A percentile compares a stretch with the other conserved stretches of the same genome.
phyloP scores from a whole-genome alignment of 306 rosid species.

The Arachis hypogaea region DNA sequence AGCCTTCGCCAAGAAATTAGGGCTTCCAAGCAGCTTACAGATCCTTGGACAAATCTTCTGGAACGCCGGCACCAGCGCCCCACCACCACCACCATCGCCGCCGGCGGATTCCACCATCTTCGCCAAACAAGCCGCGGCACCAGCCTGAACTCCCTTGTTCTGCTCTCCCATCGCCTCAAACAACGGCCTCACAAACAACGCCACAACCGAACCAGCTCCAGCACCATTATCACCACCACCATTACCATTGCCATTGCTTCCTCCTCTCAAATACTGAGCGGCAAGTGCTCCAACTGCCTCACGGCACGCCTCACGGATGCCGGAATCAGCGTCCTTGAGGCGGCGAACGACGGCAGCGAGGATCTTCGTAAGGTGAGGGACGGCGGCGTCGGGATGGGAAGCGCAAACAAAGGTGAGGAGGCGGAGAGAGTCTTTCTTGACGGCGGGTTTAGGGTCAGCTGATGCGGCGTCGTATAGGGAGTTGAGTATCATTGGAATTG shows the following conservation, averaged over 20 bases:
- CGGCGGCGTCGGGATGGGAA: constrained; percentile 60
- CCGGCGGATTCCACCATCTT: constrained; percentile 78
- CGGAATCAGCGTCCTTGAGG: constrained; percentile 82
- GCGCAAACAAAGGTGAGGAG: constrained; percentile 66
- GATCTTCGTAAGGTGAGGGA: constrained; percentile 76
- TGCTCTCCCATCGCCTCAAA: constrained; percentile 97
- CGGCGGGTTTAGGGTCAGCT: constrained; percentile 84
- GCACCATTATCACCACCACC: constrained; percentile 36
- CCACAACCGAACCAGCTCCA: constrained; percentile 65
- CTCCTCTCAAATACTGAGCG: constrained; percentile 57
- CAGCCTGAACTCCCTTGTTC: constrained; percentile 81
- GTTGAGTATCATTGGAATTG: constrained; percentile 82
- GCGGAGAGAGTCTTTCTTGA: constrained; percentile 76
- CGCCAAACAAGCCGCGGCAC: constrained; percentile 89
- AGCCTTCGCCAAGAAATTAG: constrained; percentile 81
- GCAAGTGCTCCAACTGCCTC: constrained; percentile 73
- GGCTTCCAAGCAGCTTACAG: constrained; percentile 78
- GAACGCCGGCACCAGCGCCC: constrained; percentile 59
- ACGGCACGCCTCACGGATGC: constrained; percentile 79
- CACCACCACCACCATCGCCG: not conserved
- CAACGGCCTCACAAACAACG: constrained; percentile 83
- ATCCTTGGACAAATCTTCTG: constrained; percentile 96
- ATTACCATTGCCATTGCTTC: not conserved
- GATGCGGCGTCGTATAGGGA: constrained; percentile 79
- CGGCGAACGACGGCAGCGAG: constrained; percentile 65